Evolutionary conservation across 345 rosid species (phyloP), one percentile per base, ranked within the genome.

Genomic region (Geranium brycei): DNA sequence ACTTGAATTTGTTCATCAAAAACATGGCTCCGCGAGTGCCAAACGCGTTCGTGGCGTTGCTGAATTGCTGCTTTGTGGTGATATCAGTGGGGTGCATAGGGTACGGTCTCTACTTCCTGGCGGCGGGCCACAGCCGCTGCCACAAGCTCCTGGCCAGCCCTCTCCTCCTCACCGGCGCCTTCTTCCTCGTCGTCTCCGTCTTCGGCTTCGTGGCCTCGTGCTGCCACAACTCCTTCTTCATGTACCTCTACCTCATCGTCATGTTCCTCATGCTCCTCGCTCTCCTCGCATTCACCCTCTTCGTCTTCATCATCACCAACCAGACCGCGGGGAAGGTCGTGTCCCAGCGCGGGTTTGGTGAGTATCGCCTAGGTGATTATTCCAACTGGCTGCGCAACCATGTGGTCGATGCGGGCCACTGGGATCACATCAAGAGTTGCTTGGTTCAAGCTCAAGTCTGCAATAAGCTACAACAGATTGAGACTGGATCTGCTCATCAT

Each of bases 381-480:
- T 74, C 75, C 0, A 10, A 69, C n/a, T 81, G 82, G 82, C 51
- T 78, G 53, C 71, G 35, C 63, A 40, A 73, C 4, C 59, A 71
- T 15, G 66, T 73, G 7, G 68, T 64, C 32, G 62, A 62, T 0
- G 41, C 51, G 7, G 58, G 61, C 32, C 68, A 72, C 17, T 81
- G 82, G 85, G 65, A 63, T 14, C 60, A 61, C 19, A 72, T 74
- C 14, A 68, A 47, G 59, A 69, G 70, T 57, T 81, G 82, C 57
- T 57, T 78, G 70, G 60, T 63, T 19, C 70, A 69, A 3, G 51
- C 70, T 17, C 5, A 78, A 19, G 67, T 72, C 31, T 81, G 85
- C 62, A 17, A 28, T 19, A 53, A 17, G 13, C 67, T 77, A 60
- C 47, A 10, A 65, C 57, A 35, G 4, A 7, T 35, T 23, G 28